A percentile compares a stretch with the other conserved stretches of the same genome.
Evolutionary conservation across 1,139 yeast species (phyloP).

Genomic region (Debaryomyces sp.): DNA sequence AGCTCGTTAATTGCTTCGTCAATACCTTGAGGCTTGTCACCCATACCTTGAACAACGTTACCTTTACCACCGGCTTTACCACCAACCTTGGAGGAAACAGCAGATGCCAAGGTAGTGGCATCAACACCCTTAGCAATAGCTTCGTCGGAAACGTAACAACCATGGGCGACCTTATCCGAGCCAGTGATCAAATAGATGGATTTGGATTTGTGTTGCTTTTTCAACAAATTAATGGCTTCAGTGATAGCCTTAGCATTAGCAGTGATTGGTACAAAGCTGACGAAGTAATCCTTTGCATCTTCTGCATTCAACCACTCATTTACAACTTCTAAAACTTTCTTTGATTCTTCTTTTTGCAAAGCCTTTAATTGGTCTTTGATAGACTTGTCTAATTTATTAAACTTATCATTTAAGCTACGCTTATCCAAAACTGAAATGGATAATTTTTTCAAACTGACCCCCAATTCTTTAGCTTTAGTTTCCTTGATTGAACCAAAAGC

Average conservation of each 20-base stretch:
- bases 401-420: slow-evolving; percentile 71
- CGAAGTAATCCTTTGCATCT: slow-evolving; percentile 56
- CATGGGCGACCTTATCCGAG: slow-evolving; percentile 87
- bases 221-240: slow-evolving; percentile 85
- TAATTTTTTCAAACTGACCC: slow-evolving; percentile 81
- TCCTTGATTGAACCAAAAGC: slow-evolving; percentile 75
- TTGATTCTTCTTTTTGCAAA: slow-evolving; percentile 84
- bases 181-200: slow-evolving; percentile 85
- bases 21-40: slow-evolving; percentile 74
- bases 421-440: slow-evolving; percentile 82
- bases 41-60: slow-evolving; percentile 95
- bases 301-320: slow-evolving; percentile 62
- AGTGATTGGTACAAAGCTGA: slow-evolving; percentile 66
- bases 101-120: slow-evolving; percentile 74
- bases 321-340: slow-evolving; percentile 80
- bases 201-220: slow-evolving; percentile 74
- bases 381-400: slow-evolving; percentile 77
- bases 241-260: slow-evolving; percentile 94
- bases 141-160: slow-evolving; percentile 80
- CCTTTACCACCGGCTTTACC: slow-evolving; percentile 99
- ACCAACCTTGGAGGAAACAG: slow-evolving; percentile 76
- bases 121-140: slow-evolving; percentile 73
- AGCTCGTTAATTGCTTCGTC: slow-evolving; percentile 74
- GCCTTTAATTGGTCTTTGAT: slow-evolving; percentile 86
- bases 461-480: slow-evolving; percentile 75